Evolutionary conservation across 1,284 basidiomycete species (phyloP).

Genomic region (Cutaneotrichosporon cyanovorans): DNA sequence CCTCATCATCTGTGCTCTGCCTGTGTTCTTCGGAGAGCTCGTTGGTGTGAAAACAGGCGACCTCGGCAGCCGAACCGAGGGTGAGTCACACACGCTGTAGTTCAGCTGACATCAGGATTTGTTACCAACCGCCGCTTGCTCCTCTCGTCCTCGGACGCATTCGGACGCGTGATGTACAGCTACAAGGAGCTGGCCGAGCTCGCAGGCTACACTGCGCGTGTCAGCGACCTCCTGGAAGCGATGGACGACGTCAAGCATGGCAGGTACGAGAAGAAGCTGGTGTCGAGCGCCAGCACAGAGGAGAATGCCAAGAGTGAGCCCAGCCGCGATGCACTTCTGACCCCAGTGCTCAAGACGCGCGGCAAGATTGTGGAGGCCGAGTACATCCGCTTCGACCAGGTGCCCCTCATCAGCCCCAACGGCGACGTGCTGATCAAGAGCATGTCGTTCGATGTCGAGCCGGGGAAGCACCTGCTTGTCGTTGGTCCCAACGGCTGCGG

Average conservation of each 20-base stretch:
- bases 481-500: slow-evolving; percentile 87
- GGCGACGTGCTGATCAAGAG: slow-evolving; percentile 80
- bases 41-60: slow-evolving; percentile 59
- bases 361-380: slow-evolving; percentile 76
- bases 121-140: slow-evolving; percentile 89
- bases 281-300: slow-evolving; percentile 65
- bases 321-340: neutral
- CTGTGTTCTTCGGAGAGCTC: slow-evolving; percentile 83
- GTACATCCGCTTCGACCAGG: slow-evolving; percentile 76
- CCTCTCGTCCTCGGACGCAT: slow-evolving; percentile 56
- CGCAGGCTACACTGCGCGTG: slow-evolving; percentile 89
- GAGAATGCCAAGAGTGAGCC: slow-evolving; percentile 68
- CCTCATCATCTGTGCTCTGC: slow-evolving; percentile 85
- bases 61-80: slow-evolving; percentile 77
- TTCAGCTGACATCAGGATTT: slow-evolving; percentile 54
- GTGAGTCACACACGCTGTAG: slow-evolving; percentile 43
- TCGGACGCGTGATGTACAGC: slow-evolving; percentile 74
- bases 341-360: slow-evolving; percentile 65
- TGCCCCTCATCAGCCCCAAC: slow-evolving; percentile 93
- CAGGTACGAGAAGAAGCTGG: slow-evolving; percentile 80
- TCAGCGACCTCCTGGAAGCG: slow-evolving; percentile 79
- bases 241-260: slow-evolving; percentile 82
- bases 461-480: slow-evolving; percentile 84
- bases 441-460: slow-evolving; percentile 82
- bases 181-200: slow-evolving; percentile 93